Percentiles rank a stretch among this genome's conserved stretches.
These are phyloP conservation scores for Tausonia pullulans DNA, from an alignment of 1,284 basidiomycete species.

Conservation along the genomic window DNA sequence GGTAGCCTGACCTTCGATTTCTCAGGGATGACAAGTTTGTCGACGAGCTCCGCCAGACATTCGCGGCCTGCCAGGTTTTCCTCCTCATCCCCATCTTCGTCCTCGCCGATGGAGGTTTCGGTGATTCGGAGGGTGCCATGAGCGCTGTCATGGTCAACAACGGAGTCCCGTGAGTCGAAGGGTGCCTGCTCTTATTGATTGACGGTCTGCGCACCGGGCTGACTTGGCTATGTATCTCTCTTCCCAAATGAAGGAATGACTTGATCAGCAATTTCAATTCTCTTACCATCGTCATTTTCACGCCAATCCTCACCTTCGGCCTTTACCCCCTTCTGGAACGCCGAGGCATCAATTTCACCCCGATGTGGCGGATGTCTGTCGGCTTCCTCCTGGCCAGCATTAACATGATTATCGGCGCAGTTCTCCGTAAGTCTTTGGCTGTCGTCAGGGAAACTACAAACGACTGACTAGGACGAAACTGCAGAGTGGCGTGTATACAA, in stretches of 20 bases:
- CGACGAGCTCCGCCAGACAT: conserved; percentile 36
- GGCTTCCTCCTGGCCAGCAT: conserved; percentile 11
- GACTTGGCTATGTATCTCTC: neutral
- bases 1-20: no score
- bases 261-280: conserved; percentile 39
- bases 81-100: conserved; percentile 38
- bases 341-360: neutral
- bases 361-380: conserved; percentile 3
- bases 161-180: conserved; percentile 29
- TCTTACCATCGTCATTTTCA: conserved; percentile 28
- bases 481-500: neutral
- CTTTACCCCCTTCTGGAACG: conserved; percentile 4
- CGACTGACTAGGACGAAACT: no score
- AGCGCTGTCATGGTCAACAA: conserved; percentile 35
- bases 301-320: conserved; percentile 34
- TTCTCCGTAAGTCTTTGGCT: conserved; percentile 24
- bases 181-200: neutral
- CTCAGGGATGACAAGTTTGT: conserved; percentile 37
- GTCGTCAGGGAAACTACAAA: no score
- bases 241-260: conserved; percentile 36
- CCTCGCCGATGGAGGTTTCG: conserved; percentile 34
- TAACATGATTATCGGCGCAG: conserved; percentile 24
- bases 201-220: neutral
- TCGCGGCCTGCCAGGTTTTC: conserved; percentile 40
- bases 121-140: conserved; percentile 32